Evolutionary conservation across 139 green algal genomes (phyloP).

Genomic region (Micractinium conductrix): DNA sequence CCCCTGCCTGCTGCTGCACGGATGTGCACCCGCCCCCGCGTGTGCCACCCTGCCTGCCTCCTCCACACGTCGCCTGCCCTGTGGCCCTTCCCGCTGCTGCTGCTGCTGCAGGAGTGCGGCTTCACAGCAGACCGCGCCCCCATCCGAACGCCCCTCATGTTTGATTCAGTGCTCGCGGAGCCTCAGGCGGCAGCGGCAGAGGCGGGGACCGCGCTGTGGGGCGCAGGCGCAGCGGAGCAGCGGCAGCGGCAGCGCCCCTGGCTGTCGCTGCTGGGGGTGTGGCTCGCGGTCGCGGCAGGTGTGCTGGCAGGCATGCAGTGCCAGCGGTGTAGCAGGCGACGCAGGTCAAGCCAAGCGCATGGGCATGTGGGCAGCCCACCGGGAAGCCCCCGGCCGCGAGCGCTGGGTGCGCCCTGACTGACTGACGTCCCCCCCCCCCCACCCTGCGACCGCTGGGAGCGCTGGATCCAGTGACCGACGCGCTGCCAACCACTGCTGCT

Average conservation of each 20-base stretch:
- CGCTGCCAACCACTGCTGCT: too few relatives aligned
- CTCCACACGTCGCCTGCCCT: neutral
- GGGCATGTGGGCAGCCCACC: too few relatives aligned
- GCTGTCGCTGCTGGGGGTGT: neutral
- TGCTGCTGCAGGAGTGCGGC: neutral
- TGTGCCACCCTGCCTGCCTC: neutral
- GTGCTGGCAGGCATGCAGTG: neutral
- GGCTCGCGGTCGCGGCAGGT: neutral
- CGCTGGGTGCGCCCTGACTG: too few relatives aligned
- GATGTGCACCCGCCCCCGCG: neutral
- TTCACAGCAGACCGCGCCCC: neutral
- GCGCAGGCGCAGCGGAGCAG: neutral
- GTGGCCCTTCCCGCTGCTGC: neutral
- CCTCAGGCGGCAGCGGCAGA: neutral
- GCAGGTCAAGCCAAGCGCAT: too few relatives aligned
- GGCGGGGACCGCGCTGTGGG: neutral
- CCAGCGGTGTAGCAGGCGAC: too few relatives aligned
- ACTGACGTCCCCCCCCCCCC: too few relatives aligned
- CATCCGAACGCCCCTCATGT: neutral
- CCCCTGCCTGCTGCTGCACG: neutral
- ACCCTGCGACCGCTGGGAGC: too few relatives aligned
- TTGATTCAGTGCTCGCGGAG: neutral
- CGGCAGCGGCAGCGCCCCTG: neutral
- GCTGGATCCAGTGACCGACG: too few relatives aligned
- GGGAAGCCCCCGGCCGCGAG: too few relatives aligned